These are phyloP conservation scores for Tricholoma matsutake DNA, from an alignment of 768 basidiomycete species.

Conservation along the genomic window DNA sequence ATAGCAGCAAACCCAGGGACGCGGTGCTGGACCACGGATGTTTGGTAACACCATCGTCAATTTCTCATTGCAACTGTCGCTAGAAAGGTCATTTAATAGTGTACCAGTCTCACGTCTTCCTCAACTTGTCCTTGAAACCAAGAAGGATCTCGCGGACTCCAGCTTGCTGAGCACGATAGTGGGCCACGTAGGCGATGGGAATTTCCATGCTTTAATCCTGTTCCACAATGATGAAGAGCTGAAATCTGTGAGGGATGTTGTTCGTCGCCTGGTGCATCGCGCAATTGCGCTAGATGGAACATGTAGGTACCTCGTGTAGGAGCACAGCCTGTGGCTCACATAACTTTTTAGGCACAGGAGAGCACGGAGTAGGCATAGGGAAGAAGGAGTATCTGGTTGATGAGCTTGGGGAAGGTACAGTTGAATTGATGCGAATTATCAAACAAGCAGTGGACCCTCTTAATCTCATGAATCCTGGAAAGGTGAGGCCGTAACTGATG, in stretches of 20 bases:
- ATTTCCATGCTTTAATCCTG: slow-evolving; percentile 52
- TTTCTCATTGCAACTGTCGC: not conserved
- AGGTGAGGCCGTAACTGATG: slow-evolving; percentile 34
- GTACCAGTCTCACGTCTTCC: slow-evolving; percentile 71
- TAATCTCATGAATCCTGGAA: slow-evolving; percentile 85
- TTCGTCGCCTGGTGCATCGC: slow-evolving; percentile 69
- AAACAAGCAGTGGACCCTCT: slow-evolving; percentile 78
- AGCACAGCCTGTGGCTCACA: not conserved
- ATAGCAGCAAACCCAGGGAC: slow-evolving; percentile 60
- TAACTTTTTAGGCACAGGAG: slow-evolving; percentile 60
- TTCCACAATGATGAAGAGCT: slow-evolving; percentile 61
- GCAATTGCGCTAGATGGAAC: slow-evolving; percentile 75
- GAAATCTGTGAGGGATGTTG: slow-evolving; percentile 49
- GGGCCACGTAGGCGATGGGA: slow-evolving; percentile 79
- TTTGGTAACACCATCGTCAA: slow-evolving; percentile 53
- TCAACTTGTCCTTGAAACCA: slow-evolving; percentile 72
- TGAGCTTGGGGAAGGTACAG: slow-evolving; percentile 83
- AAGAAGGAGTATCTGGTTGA: slow-evolving; percentile 79
- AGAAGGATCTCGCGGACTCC: slow-evolving; percentile 63
- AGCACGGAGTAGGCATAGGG: slow-evolving; percentile 86
- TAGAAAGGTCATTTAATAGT: slow-evolving; percentile 26
- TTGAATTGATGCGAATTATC: slow-evolving; percentile 82
- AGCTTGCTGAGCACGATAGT: slow-evolving; percentile 68
- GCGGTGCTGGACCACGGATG: slow-evolving; percentile 85
- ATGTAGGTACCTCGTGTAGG: slow-evolving; percentile 40